These are phyloP conservation scores for Talaromyces islandicus DNA, from an alignment of 2,329 filamentous ascomycete genomes.

Conservation along the genomic window DNA sequence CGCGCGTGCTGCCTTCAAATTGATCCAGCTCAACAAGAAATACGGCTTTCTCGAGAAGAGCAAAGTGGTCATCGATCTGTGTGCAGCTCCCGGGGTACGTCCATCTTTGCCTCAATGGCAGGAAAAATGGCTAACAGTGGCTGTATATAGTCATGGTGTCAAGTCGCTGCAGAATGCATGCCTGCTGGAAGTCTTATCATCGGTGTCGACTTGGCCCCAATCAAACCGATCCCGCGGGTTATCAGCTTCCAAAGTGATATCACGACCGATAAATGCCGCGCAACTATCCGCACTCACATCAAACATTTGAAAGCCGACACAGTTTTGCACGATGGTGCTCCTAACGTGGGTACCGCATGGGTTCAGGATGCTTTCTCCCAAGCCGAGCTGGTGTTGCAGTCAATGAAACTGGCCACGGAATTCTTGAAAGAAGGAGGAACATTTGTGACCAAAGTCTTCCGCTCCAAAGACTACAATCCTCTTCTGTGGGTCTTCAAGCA, in stretches of 20 bases:
- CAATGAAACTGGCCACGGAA: constrained; percentile 88
- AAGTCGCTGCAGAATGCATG: constrained; percentile 95
- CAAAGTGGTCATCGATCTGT: constrained; percentile 94
- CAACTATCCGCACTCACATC: constrained; percentile 79
- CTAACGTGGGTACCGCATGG: constrained; percentile 97
- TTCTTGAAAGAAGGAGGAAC: constrained; percentile 84
- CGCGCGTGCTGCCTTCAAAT: constrained; percentile 92
- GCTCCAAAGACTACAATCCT: constrained; percentile 94
- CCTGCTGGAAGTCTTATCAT: constrained; percentile 83
- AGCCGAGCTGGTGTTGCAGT: constrained; percentile 83
- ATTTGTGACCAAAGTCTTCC: constrained; percentile 96
- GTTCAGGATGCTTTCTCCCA: constrained; percentile 98
- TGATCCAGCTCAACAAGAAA: constrained; percentile 98
- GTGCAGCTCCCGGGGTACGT: constrained; percentile 84
- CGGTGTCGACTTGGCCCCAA: constrained; percentile 88
- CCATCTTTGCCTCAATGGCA: background rate
- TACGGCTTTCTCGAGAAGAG: constrained; percentile 97
- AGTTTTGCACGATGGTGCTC: constrained; percentile 92
- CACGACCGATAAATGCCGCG: constrained; percentile 90
- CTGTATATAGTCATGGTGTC: constrained; percentile 71
- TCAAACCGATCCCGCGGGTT: constrained; percentile 89
- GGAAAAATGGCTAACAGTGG: background rate
- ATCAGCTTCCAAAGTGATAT: constrained; percentile 98
- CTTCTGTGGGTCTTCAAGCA: constrained; percentile 97
- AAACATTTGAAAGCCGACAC: constrained; percentile 97